These are phyloP conservation scores for Mycena vitilis DNA, from an alignment of 768 basidiomycete species.

Conservation along the genomic window DNA sequence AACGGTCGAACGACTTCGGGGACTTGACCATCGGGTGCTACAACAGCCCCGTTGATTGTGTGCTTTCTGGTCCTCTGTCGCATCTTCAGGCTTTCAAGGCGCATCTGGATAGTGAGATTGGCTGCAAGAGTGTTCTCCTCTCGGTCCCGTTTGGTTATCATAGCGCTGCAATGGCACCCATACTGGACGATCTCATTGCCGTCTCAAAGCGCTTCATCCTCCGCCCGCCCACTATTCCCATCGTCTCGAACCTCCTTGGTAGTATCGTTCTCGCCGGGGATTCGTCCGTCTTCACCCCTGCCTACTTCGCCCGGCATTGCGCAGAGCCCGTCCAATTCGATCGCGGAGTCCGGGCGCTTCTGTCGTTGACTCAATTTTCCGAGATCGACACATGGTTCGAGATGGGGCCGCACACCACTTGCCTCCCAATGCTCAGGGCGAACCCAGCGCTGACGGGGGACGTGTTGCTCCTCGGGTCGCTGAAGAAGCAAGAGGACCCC, in stretches of 20 bases:
- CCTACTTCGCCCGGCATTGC: slow-evolving; percentile 72
- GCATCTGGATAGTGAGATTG: slow-evolving; percentile 49
- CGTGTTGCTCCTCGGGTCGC: slow-evolving; percentile 58
- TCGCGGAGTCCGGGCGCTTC: slow-evolving; percentile 58
- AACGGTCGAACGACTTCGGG: slow-evolving; percentile 46
- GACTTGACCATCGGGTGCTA: slow-evolving; percentile 67
- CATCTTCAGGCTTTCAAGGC: slow-evolving; percentile 56
- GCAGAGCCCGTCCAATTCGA: slow-evolving; percentile 29
- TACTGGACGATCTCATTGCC: slow-evolving; percentile 60
- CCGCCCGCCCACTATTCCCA: slow-evolving; percentile 59
- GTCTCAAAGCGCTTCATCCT: slow-evolving; percentile 53
- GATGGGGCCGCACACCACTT: slow-evolving; percentile 71
- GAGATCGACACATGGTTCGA: slow-evolving; percentile 68
- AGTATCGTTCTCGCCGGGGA: slow-evolving; percentile 65
- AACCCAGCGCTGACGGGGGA: slow-evolving; percentile 47
- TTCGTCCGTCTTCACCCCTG: slow-evolving; percentile 54
- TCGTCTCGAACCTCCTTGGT: slow-evolving; percentile 74
- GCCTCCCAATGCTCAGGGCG: slow-evolving; percentile 67
- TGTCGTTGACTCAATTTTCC: slow-evolving; percentile 41
- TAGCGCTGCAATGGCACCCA: slow-evolving; percentile 70
- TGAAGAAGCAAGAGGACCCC: slow-evolving; percentile 57
- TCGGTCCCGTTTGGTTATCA: slow-evolving; percentile 74
- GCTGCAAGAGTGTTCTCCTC: slow-evolving; percentile 57
- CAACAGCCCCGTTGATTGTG: slow-evolving; percentile 68
- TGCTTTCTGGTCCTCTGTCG: slow-evolving; percentile 66